Evolutionary conservation across 768 basidiomycete species (phyloP), one percentile per base, ranked within the genome.

Genomic region (Amanita subjunquillea): DNA sequence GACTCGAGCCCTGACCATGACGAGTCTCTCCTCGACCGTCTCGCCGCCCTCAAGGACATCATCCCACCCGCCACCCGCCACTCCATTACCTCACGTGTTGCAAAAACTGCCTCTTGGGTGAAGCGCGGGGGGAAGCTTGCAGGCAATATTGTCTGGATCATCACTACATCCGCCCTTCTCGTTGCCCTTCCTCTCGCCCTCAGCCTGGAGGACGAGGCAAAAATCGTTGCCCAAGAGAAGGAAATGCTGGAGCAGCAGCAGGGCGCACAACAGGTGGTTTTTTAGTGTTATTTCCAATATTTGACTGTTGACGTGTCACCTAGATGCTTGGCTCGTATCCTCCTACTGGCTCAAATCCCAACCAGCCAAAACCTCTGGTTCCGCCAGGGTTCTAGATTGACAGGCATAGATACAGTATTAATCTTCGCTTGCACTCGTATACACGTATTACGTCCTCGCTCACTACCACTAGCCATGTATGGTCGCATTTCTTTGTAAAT

Each of bases 141-240:
- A 32, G 95, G 96, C 12, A 93, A 87, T 66, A 69, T 92, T 59
- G 88, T 94, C 53, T 99, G 96, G 96, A 78, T 96, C 56, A 73
- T 97, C 63, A 93, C 91, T 51, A 98, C 95, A 7, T 90, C 87
- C 41, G 93, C 94, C 1, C 74, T 99, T 51, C 80, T 99, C 58
- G 86, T 99, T 47, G 96, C 91, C 12, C 75, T 99, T 37, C 96
- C 96, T 32, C 76, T 98, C 56, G 92, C 94, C 4, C 77, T 98
- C 59, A 86, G 83, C 55, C 75, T 98, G 60, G 96, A 99, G 70
- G 95, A 96, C 69, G 96, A 99, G 72, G 87, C 90, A 50, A 92
- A 93, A 70, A 79, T 95, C 53, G 85, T 92, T 9, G 83, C 85
- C 44, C 93, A 97, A 70, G 96, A 98, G 69, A 85, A 88, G 70